These are phyloP conservation scores for Naegleria gruberi DNA, from an alignment of 208 protist genomes.

Conservation along the genomic window DNA sequence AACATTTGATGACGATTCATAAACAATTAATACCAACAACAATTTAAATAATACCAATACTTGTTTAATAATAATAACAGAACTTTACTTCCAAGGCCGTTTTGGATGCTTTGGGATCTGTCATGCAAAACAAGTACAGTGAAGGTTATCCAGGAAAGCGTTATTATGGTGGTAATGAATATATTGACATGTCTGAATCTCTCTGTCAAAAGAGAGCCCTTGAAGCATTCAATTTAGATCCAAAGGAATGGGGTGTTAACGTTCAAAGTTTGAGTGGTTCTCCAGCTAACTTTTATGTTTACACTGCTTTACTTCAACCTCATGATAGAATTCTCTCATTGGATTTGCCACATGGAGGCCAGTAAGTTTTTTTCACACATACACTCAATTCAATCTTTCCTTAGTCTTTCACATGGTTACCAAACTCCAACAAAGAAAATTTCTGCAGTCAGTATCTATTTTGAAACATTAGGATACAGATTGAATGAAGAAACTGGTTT, in stretches of 20 bases:
- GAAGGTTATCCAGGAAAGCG: constrained; percentile 63
- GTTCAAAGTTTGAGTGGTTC: constrained; percentile 68
- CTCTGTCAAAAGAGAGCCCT: constrained; percentile 40
- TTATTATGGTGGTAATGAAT: constrained; percentile 65
- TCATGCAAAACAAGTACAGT: constrained; percentile 73
- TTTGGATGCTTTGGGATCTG: constrained; percentile 57
- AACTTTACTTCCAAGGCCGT: constrained; percentile 69
- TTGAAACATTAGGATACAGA: constrained; percentile 46
- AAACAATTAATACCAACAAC: neutral
- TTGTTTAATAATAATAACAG: constrained; percentile 39
- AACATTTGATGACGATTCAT: neutral
- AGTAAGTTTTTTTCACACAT: constrained; percentile 25
- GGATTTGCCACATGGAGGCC: constrained; percentile 48
- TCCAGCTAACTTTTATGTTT: constrained; percentile 66
- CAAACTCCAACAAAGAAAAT: constrained; percentile 48
- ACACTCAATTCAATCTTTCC: no score
- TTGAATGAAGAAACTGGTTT: constrained; percentile 43
- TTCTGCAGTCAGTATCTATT: constrained; percentile 48
- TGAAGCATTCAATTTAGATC: constrained; percentile 47
- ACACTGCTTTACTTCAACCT: constrained; percentile 53
- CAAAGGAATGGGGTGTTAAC: constrained; percentile 69
- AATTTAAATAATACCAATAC: no score
- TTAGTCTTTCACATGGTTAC: constrained; percentile 50
- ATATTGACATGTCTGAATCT: constrained; percentile 44
- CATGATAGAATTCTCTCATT: constrained; percentile 54